Evolutionary conservation across 2,329 filamentous ascomycete species (phyloP), one percentile per base, ranked within the genome.

Genomic region (Hypoxylon sp.): DNA sequence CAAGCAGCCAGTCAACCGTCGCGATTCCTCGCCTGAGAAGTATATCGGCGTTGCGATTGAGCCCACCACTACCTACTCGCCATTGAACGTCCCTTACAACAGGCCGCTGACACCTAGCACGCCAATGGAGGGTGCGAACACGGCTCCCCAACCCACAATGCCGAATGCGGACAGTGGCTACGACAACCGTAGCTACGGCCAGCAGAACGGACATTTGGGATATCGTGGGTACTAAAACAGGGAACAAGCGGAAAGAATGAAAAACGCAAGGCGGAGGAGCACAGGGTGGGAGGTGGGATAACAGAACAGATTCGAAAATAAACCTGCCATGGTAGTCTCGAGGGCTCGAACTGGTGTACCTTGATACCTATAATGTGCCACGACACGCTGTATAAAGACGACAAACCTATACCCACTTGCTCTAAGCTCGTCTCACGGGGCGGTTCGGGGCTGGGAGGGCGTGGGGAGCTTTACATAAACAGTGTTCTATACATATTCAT

Each of bases 141-240:
- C 81, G 1, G 82, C 81, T 29, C 81, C 82, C 2, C 75, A 79
- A 63, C 78, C 79, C 0, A 79, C 77, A 14, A n/a, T 81, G 52
- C 76, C 78, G 43, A 70, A 73, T 16, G 1, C 78, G 4, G 73
- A 72, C 21, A 66, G 65, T 3, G 71, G 69, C 25, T 69, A 73
- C 21, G 65, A 23, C 9, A 43, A 65, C 43, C 61, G 68, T 43
- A 64, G 61, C 41, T 70, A 71, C 12, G 65, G 65, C 3, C 61
- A 67, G 16, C 45, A 62, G 19, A 64, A 63, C 5, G 65, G 61
- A n/a, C 57, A 69, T 30, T 59, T 61, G 25, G 63, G 63, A 16
- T 71, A 73, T 47, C 68, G 65, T 30, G 62, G 50, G 23, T 67
- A 68, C 48, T 73, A 43, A 67, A 61, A 16, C 21, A 27, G 23